Evolutionary conservation across 2,329 filamentous ascomycete species (phyloP), one percentile per base, ranked within the genome.

Genomic region (Alternaria arbusti): DNA sequence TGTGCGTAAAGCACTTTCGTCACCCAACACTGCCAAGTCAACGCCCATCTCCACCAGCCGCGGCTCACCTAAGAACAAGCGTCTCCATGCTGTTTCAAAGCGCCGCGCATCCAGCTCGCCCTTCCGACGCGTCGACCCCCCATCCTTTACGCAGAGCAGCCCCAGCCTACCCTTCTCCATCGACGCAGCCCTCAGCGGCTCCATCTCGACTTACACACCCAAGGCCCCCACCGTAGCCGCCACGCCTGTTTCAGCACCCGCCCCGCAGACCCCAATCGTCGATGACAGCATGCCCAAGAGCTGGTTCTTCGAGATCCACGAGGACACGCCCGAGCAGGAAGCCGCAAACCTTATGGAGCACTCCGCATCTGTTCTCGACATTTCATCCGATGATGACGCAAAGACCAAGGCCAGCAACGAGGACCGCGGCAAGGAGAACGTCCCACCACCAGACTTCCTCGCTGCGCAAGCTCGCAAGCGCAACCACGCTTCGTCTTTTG

Each of bases 251-350:
- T 76, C 69, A 61, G 68, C 75, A 45, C 86, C 36, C 26, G 60
- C 32, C 22, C 67, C 62, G 32, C 59, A 70, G 52, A 66, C 63
- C 30, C 70, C 71, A 4, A 49, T 70, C 7, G 60, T 77, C 36
- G 87, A 91, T 75, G 85, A 88, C 32, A 86, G 86, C 61, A 82
- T 84, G 81, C 82, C 85, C 22, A 86, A 85, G 62, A 77, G 79
- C 63, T 97, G 94, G 94, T 91, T 91, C 83, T 98, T 99, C 77
- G 91, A 95, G 63, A 98, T 99, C 74, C 90, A 97, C 77, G 93
- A 97, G 77, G 95, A 99, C 79, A 93, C 92, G 0, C 88, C 91
- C 8, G 92, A 97, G 77, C 92, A 97, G 76, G 91, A 97, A 77
- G 92, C 96, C 81, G 93, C 94, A 72, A 97, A 97, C 74, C 84